Base-by-base conservation (phyloP, 2,329 filamentous ascomycete species). In the Venturia carpophila region DNA sequence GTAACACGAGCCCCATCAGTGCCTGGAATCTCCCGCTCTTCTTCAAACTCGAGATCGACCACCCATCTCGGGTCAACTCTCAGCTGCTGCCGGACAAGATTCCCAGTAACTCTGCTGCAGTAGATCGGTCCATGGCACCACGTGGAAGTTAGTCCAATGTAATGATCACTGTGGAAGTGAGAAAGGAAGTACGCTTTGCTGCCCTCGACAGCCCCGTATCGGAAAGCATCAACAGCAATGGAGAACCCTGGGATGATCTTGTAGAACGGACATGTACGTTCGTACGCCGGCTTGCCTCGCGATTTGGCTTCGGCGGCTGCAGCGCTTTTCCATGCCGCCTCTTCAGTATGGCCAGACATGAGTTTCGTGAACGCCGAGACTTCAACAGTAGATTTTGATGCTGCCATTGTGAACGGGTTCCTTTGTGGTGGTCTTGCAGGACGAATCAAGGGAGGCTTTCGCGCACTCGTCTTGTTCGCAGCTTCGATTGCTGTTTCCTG, bases 161-260 rank as follows among this genome's bases (percentile, higher is more conserved):
- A 99, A 73, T 99, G 94, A 73, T 99, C 94, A 71, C 92, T 97
- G 75, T 99, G 94, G 70, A 97, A 99, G 73, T 99, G 94, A 70
- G 92, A 97, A 13, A 99, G 82, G 70, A 99, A 99, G 73, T 99
- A 99, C 1, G 93, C 94, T 64, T 90, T 88, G 74, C 92, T 96
- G 0, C 91, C 92, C 72, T 95, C 84, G 0, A 99, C 91, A 4
- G 92, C 91, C 1, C 94, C 94, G 72, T 97, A 99, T 24, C 93
- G 87, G 72, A 99, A 96, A 0, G 94, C 94, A 75, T 99, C 94
- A 0, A 99, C 94, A 66, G 91, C 95, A 64, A 97, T 95, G 68
- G 84, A 91, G 71, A 97, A 89, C 0, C 91, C 92, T 0, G 93
- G 92, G 78, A 99, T 87, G 68, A 97, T 97, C 76, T 99, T 99